Base-by-base conservation (phyloP, 805 yeast genomes). In the Candida maesae region DNA sequence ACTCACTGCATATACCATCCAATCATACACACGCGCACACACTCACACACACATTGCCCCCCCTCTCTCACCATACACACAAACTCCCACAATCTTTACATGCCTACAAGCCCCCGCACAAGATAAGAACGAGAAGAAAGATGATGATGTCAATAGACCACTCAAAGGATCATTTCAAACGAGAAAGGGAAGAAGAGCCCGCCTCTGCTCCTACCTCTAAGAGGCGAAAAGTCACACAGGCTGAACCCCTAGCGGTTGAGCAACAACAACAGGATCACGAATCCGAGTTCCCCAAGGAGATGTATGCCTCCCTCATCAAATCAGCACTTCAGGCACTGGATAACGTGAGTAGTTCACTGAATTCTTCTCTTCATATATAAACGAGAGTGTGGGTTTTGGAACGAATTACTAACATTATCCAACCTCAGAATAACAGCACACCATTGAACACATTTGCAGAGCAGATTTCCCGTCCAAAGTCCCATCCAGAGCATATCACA, bases 281-380 rank as follows among this genome's bases (percentile, higher is more conserved):
- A 19, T 15, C 36, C 12, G 47, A 42, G 33, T 63, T 67, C 41
- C 63, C 67, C 8, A 44, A 58, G 27, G 62, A 63, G 34, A 57
- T 67, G 60, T 68, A 64, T 50, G 47, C 55, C 27, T 58, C 73
- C 31, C 74, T 74, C 54, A 78, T 84, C 26, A 72, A 73, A 49
- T 72, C 85, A 39, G 93, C 91, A 23, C 64, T 87, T 48, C 84
- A 79, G 36, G 74, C 82, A 39, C 66, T 84, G 53, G 89, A 82
- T 42, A 74, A 72, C 66, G 71, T 71, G 62, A 60, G 74, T 66
- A 44, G 14, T n/a, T 17, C n/a, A n/a, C 29, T 36, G 27, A 27
- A 26, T 24, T 37, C 35, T 31, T 26, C 7, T 21, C 24, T 21
- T n/a, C n/a, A n/a, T n/a, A n/a, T n/a, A n/a, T n/a, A n/a, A n/a